A percentile compares a stretch with the other conserved stretches of the same genome.
Conservation (phyloP, 2,329 filamentous ascomycete genomes). For the Exophiala phaeomuriformis region DNA sequence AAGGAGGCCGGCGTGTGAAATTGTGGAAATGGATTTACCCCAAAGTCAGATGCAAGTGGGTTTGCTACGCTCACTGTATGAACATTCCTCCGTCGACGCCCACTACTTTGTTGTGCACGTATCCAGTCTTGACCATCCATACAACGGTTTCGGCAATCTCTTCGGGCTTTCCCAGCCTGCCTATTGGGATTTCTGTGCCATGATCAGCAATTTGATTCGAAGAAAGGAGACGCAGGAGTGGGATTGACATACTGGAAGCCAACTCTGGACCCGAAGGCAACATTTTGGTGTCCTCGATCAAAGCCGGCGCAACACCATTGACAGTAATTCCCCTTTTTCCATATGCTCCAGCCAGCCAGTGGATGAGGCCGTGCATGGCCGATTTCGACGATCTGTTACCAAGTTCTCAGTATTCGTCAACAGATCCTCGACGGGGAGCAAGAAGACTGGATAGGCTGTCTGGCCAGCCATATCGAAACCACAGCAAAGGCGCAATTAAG, state of each 20-base stretch:
- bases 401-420: constrained; percentile 24
- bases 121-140: constrained; percentile 43
- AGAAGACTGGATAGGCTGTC: no score
- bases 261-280: constrained; percentile 33
- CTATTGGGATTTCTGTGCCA: constrained; percentile 37
- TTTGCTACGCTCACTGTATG: constrained; percentile 24
- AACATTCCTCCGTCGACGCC: constrained; percentile 38
- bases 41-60: not conserved
- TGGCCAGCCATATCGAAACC: not conserved
- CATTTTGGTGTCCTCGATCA: constrained; percentile 43
- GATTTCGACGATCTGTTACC: constrained; percentile 34
- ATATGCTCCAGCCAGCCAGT: constrained; percentile 40
- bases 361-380: constrained; percentile 42
- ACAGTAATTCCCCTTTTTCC: constrained; percentile 42
- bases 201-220: constrained; percentile 1
- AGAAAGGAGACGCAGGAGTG: not conserved
- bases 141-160: constrained; percentile 44
- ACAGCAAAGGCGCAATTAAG: not conserved
- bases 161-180: constrained; percentile 39
- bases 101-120: constrained; percentile 43
- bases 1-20: constrained; percentile 13
- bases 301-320: constrained; percentile 44
- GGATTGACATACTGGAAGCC: constrained; percentile 10
- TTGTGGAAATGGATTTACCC: constrained; percentile 1
- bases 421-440: no score